Evolutionary conservation across 306 rosid species (phyloP).

Genomic region (Pyrus pyrifolia): DNA sequence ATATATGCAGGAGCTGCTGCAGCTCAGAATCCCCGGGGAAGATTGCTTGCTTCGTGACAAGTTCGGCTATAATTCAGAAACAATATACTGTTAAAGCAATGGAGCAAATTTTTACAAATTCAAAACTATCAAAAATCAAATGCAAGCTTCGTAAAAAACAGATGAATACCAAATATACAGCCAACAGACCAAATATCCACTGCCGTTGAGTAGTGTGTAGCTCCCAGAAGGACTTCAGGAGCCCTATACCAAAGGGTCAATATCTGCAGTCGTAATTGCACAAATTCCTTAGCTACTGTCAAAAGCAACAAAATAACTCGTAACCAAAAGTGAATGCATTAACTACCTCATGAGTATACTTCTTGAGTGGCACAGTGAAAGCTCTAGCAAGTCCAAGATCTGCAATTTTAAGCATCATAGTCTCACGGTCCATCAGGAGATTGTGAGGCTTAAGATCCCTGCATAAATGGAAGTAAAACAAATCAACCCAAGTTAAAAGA

Average conservation of each 20-base stretch:
- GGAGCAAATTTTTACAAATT: not conserved
- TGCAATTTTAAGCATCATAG: slow-evolving; percentile 80
- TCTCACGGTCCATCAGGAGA: slow-evolving; percentile 81
- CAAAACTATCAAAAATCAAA: not conserved
- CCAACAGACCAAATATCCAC: slow-evolving; percentile 97
- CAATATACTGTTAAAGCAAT: not conserved
- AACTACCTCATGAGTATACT: slow-evolving; percentile 89
- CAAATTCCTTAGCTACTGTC: not conserved
- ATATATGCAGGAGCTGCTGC: slow-evolving; percentile 95
- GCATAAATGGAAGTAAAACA: not conserved
- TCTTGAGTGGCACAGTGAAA: slow-evolving; percentile 81
- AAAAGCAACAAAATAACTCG: not conserved
- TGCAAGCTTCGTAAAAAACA: not conserved
- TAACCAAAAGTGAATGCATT: not conserved
- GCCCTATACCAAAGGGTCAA: slow-evolving; percentile 95
- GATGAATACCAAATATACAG: slow-evolving; percentile 73
- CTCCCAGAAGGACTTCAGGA: slow-evolving; percentile 93
- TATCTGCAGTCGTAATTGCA: slow-evolving; percentile 36
- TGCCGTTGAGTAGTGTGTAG: slow-evolving; percentile 90
- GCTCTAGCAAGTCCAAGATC: slow-evolving; percentile 96
- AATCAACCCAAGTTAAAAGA: not conserved
- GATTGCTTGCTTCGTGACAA: slow-evolving; percentile 76
- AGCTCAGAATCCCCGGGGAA: slow-evolving; percentile 95
- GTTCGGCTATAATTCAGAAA: slow-evolving; percentile 52
- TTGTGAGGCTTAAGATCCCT: slow-evolving; percentile 98